Evolutionary conservation across 306 rosid species (phyloP).

Genomic region (Chamaecrista fasciculata): DNA sequence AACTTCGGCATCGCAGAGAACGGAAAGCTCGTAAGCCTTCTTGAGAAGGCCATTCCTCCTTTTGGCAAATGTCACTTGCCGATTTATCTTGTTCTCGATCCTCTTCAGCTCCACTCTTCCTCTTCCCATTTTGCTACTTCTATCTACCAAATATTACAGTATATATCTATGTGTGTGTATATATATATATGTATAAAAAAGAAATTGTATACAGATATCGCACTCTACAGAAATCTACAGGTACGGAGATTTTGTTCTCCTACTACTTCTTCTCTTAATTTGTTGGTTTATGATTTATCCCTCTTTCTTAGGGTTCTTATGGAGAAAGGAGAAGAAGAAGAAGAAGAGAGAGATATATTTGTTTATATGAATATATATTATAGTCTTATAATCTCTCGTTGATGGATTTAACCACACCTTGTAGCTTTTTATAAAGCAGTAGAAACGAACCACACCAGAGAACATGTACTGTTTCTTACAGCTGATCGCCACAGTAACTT

Average conservation of each 20-base stretch:
- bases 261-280: constrained; percentile 2
- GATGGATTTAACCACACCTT: too few species aligned
- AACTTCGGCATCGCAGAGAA: constrained; percentile 85
- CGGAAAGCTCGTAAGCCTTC: constrained; percentile 84
- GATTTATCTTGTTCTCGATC: constrained; percentile 81
- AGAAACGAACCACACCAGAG: neutral
- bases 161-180: too few species aligned
- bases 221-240: neutral
- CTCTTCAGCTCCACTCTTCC: constrained; percentile 88
- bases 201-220: neutral
- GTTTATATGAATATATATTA: too few species aligned
- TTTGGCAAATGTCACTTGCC: constrained; percentile 85
- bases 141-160: too few species aligned
- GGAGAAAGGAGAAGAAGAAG: constrained; percentile 6
- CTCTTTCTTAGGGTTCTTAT: constrained; percentile 19
- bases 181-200: neutral
- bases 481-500: neutral
- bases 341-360: neutral
- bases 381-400: too few species aligned
- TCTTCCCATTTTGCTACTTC: constrained; percentile 50
- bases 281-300: constrained; percentile 20
- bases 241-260: constrained; percentile 18
- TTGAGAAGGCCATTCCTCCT: constrained; percentile 74
- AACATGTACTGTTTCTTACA: neutral
- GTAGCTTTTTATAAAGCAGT: constrained; percentile 25